Base-by-base conservation (phyloP, 345 rosid species). In the Eucalyptus marginata region DNA sequence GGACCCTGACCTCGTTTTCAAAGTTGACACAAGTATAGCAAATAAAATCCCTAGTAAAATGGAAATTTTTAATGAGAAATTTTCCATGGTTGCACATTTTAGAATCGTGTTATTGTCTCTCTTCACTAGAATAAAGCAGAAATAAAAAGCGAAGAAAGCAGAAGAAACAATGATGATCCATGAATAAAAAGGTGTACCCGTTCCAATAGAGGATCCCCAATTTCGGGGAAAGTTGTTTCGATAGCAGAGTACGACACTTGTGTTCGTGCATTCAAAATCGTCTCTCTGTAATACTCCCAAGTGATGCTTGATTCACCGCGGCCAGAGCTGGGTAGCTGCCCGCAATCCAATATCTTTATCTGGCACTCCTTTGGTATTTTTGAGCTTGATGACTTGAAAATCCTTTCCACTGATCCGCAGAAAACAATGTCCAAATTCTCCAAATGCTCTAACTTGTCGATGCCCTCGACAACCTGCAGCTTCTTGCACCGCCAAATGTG, bases 341-440 rank as follows among this genome's bases (percentile, higher is more conserved):
- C 27, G 4, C 27, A 54, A 22, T 1, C 2, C 0, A 0, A 1
- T 20, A 22, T 4, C 1, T 0, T 0, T 20, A 56, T 56, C 5
- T 0, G 4, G n/a, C 64, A 58, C 14, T 58, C 17, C 17, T 31
- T 8, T 4, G 79, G 79, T 66, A 68, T 16, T 33, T 33, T 68
- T 8, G 24, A 68, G 80, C 2, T 16, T 16, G 81, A 33, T 71
- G 44, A 0, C 0, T 33, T 44, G 0, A 71, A 3, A 18, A 71
- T 17, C 25, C 3, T 33, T 17, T 20, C 25, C 81, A 33, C 0
- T 66, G 79, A 66, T 66, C 0, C 1, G 40, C 40, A 36, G 3
- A 3, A 1, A 3, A 4, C 0, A 64, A 64, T 3, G 0, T 0
- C 0, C 36, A n/a, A 64, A 3, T 2, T 0, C 36, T 14, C 2